These are phyloP conservation scores for Breviolum minutum DNA, from an alignment of 73 alveolate species.

Conservation along the genomic window DNA sequence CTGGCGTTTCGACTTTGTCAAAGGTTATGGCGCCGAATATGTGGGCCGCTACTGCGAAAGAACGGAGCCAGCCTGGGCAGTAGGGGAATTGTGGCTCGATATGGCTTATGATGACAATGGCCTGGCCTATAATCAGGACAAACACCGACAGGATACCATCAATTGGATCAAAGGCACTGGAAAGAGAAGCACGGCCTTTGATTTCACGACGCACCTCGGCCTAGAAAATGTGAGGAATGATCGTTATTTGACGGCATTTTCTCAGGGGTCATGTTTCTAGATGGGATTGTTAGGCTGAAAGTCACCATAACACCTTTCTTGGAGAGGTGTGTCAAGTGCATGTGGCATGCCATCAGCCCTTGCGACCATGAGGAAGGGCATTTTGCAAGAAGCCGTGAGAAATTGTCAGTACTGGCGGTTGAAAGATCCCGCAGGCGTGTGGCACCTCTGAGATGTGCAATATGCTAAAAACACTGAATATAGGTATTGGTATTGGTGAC, in stretches of 20 bases:
- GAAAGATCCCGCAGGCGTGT: conserved; percentile 69
- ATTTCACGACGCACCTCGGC: conserved; percentile 49
- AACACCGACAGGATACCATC: conserved; percentile 93
- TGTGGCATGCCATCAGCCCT: not conserved
- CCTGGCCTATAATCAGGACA: conserved; percentile 69
- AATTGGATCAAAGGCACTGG: conserved; percentile 94
- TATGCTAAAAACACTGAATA: too few relatives aligned
- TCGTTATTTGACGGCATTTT: too few relatives aligned
- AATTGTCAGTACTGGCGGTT: conserved; percentile 93
- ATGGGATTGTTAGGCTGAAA: not conserved
- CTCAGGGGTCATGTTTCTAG: not conserved
- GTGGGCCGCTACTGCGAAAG: conserved; percentile 78
- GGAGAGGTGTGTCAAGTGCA: not conserved
- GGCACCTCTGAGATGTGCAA: not conserved
- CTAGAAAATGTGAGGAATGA: not conserved
- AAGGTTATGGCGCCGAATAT: conserved; percentile 81
- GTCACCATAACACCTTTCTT: not conserved
- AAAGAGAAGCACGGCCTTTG: conserved; percentile 66
- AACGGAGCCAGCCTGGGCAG: conserved; percentile 94
- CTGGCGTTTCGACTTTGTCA: conserved; percentile 94
- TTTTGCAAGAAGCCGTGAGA: conserved; percentile 75
- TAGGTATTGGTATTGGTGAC: too few relatives aligned
- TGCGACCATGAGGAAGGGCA: conserved; percentile 10
- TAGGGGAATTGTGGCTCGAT: conserved; percentile 90
- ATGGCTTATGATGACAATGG: conserved; percentile 94